Evolutionary conservation across 108 stramenopile species (phyloP), one percentile per base, ranked within the genome.

Genomic region (Schizochytrium sp.): DNA sequence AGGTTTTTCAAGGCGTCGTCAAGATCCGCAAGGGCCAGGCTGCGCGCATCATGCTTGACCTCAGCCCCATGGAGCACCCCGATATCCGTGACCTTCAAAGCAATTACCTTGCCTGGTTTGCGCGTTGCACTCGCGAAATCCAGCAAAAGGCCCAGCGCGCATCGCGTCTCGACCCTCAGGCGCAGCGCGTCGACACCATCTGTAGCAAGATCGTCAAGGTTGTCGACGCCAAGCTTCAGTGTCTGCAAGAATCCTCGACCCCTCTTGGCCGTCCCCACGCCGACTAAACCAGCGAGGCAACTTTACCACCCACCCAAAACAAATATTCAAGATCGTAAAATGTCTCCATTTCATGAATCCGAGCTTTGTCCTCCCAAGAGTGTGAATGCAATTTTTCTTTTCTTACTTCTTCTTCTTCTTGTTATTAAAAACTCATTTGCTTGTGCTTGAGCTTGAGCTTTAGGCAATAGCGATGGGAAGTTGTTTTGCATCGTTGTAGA

Each of bases 1-100:
- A 98, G 87, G 97, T 99, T 28, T 99, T 99, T 90, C 97, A 97
- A 2, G 99, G 99, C 6, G 99, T 99, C 28, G 98, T 99, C 23
- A 99, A 99, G 89, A 93, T 95, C 23, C 92, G 94, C 48, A 94
- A 94, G 92, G 94, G 93, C 14, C 83, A 91, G 55, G 93, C 94
- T 23, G 90, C 89, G 63, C 87, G 89, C 34, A 87, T 94, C 43
- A 94, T 94, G 76, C 76, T 83, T 23, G 76, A 83, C 28, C 45
- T 83, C 25, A 53, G 48, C 45, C 76, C 76, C 45, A 69, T 69
- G 63, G 63, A 69, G 63, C 63, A 69, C 63, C 63, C 63, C 8
- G 6, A 14, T 23, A 69, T 69, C 8, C 41, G 25, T 18, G 63
- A 69, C 21, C 63, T 69, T 41, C 63, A 69, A 23, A 28, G 25